phyloP scores from a whole-genome alignment of 176 grass and related monocot genomes.

The Thalia dealbata region DNA sequence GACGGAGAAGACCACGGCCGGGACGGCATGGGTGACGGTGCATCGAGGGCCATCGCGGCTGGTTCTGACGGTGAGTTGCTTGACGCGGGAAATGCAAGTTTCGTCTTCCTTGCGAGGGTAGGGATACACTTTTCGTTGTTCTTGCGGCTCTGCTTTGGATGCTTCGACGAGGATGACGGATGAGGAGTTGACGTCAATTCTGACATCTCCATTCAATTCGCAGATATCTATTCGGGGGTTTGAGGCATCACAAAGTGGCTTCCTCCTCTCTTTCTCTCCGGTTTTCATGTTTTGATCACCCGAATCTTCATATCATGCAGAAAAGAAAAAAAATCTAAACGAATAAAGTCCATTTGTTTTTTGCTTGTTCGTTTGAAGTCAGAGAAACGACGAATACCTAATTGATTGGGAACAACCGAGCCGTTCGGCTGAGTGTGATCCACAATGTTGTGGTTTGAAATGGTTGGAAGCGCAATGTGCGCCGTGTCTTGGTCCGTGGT shows the following conservation, averaged over 20 bases:
- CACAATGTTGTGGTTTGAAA: neutral
- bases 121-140: constrained; percentile 38
- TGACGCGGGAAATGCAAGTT: constrained; percentile 32
- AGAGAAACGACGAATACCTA: neutral
- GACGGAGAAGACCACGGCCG: constrained; percentile 60
- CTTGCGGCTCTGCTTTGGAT: neutral
- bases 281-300: neutral
- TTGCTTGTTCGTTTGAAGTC: too few relatives aligned
- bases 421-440: neutral
- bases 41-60: constrained; percentile 27
- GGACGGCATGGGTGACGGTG: constrained; percentile 17
- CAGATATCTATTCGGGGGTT: constrained; percentile 56
- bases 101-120: constrained; percentile 82
- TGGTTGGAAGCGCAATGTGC: neutral
- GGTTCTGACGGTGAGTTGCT: constrained; percentile 36
- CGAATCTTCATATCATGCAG: constrained; percentile 21
- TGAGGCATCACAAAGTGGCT: constrained; percentile 52
- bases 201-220: constrained; percentile 65
- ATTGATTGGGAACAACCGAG: neutral
- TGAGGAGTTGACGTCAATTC: constrained; percentile 48
- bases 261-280: constrained; percentile 7
- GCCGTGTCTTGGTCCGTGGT: neutral
- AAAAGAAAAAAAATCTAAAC: neutral
- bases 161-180: constrained; percentile 29
- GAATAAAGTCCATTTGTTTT: too few relatives aligned